These are phyloP conservation scores for Delonix regia DNA, from an alignment of 306 rosid genomes.

Conservation along the genomic window DNA sequence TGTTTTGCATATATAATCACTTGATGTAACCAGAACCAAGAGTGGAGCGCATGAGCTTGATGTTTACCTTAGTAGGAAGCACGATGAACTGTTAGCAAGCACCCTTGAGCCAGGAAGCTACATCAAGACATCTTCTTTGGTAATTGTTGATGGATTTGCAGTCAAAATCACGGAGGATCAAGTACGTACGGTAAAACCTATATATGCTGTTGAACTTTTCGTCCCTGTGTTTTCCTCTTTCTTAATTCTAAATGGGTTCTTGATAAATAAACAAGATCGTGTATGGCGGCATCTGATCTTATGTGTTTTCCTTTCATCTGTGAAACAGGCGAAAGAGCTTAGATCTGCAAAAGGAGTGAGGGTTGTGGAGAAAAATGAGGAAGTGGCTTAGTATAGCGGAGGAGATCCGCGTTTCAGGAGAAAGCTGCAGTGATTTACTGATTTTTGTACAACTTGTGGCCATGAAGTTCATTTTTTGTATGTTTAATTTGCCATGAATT, in stretches of 20 bases:
- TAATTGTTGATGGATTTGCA: conserved; percentile 84
- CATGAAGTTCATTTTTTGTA: background rate
- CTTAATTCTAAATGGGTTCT: background rate
- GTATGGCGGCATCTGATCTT: background rate
- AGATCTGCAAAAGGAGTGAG: conserved; percentile 92
- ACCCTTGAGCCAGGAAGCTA: conserved; percentile 69
- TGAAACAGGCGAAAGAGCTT: conserved; percentile 72
- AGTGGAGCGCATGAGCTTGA: conserved; percentile 66
- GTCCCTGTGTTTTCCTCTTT: background rate
- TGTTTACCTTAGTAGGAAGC: conserved; percentile 75
- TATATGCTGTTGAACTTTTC: background rate
- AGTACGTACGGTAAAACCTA: conserved; percentile 35
- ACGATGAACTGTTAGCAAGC: conserved; percentile 70
- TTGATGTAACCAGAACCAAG: conserved; percentile 39
- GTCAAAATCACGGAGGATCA: conserved; percentile 72
- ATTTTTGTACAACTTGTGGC: conserved; percentile 10
- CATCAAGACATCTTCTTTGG: conserved; percentile 70
- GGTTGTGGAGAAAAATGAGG: conserved; percentile 86
- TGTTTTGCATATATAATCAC: background rate
- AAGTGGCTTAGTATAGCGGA: conserved; percentile 32
- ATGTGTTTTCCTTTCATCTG: background rate
- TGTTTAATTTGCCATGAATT: conserved; percentile 16
- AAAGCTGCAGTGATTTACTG: background rate
- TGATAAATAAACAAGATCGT: background rate
- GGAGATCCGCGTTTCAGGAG: conserved; percentile 18